These are phyloP conservation scores for Pyrus bretschneideri DNA, from an alignment of 306 rosid species.

Conservation along the genomic window DNA sequence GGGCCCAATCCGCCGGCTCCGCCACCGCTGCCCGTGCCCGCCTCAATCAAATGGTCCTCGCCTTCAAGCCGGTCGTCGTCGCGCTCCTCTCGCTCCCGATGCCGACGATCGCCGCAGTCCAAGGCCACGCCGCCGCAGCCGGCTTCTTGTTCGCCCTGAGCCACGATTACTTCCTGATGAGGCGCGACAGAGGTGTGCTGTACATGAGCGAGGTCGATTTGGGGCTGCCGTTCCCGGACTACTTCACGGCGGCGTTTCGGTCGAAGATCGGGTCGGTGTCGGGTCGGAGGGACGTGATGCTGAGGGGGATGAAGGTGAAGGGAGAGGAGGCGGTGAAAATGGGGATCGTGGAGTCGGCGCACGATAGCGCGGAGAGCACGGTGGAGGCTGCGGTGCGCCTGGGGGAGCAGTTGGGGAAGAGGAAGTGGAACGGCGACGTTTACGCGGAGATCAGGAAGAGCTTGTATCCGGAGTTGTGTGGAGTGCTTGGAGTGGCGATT, in stretches of 20 bases:
- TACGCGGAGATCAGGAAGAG: conserved; percentile 67
- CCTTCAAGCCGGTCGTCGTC: conserved; percentile 43
- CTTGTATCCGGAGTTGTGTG: conserved; percentile 42
- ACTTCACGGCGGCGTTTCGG: conserved; percentile 37
- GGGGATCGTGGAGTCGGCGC: conserved; percentile 63
- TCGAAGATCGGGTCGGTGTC: conserved; percentile 35
- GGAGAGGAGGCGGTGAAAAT: conserved; percentile 47
- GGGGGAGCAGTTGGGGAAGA: conserved; percentile 35
- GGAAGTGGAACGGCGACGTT: conserved; percentile 50
- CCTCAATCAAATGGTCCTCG: conserved; percentile 27
- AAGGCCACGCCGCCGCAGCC: conserved; percentile 63
- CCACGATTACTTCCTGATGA: conserved; percentile 65
- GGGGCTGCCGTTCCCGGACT: conserved; percentile 48
- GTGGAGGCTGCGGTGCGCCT: conserved; percentile 43
- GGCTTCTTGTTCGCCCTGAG: conserved; percentile 47
- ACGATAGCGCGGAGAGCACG: conserved; percentile 35
- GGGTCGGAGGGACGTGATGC: conserved; percentile 38
- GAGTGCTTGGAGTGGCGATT: conserved; percentile 8
- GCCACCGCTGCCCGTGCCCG: conserved; percentile 29
- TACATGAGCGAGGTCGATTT: conserved; percentile 70
- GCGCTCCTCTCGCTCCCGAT: conserved; percentile 56
- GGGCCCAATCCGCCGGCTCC: conserved; percentile 52
- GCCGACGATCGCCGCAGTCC: conserved; percentile 63
- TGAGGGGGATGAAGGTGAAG: conserved; percentile 37
- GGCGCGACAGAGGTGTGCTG: conserved; percentile 51